phyloP scores from a whole-genome alignment of 2,329 filamentous ascomycete species.

The Ophiostoma sp. region DNA sequence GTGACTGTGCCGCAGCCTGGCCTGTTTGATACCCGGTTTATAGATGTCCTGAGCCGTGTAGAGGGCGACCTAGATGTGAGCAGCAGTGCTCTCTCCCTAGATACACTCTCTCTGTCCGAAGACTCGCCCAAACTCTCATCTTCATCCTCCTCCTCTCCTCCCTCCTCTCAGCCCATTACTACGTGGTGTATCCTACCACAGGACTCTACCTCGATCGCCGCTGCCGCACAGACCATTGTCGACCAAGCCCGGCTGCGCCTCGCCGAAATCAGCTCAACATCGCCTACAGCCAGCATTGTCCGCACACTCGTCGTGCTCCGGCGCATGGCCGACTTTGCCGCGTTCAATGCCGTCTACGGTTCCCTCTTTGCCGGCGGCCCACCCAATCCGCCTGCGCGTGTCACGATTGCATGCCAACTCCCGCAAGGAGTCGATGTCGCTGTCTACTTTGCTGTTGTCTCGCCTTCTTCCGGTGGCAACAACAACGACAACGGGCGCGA shows the following conservation, averaged over 20 bases:
- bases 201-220: slow-evolving; percentile 28
- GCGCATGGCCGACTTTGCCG: slow-evolving; percentile 71
- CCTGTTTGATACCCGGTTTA: slow-evolving; percentile 61
- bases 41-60: slow-evolving; percentile 32
- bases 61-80: neutral
- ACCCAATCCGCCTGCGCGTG: slow-evolving; percentile 77
- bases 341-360: slow-evolving; percentile 70
- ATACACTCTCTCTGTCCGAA: neutral
- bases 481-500: slow-evolving; percentile 39
- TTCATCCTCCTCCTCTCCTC: neutral
- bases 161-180: neutral
- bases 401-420: slow-evolving; percentile 68
- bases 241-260: slow-evolving; percentile 42
- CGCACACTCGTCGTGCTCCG: slow-evolving; percentile 65
- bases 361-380: slow-evolving; percentile 62
- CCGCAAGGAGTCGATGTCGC: slow-evolving; percentile 55
- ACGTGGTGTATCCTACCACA: slow-evolving; percentile 32
- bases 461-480: neutral
- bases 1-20: slow-evolving; percentile 51
- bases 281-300: slow-evolving; percentile 41
- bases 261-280: slow-evolving; percentile 24
- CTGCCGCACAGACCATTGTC: slow-evolving; percentile 46
- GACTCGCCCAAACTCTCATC: no score
- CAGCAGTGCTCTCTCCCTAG: neutral
- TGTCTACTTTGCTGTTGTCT: slow-evolving; percentile 37